phyloP scores from a whole-genome alignment of 129 eudicot genomes.

The Kitagawia praeruptora region DNA sequence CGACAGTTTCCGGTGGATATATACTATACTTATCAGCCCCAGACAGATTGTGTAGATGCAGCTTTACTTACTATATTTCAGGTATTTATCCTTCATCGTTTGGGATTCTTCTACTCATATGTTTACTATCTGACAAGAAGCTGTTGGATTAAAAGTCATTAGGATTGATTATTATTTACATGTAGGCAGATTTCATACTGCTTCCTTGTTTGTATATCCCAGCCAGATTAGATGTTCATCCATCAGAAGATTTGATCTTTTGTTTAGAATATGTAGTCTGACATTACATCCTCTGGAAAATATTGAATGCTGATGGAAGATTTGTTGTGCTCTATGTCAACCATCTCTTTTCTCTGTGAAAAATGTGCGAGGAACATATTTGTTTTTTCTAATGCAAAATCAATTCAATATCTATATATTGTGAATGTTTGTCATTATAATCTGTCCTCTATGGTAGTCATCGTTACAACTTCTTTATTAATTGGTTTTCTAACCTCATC shows the following conservation, averaged over 20 bases:
- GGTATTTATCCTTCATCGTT: conserved; percentile 31
- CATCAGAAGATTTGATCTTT: neutral
- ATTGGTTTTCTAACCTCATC: conserved; percentile 12
- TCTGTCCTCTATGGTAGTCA: neutral
- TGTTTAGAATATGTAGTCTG: neutral
- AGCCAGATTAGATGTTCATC: neutral
- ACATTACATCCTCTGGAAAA: neutral
- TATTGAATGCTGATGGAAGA: neutral
- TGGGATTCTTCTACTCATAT: neutral
- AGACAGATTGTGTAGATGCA: conserved; percentile 85
- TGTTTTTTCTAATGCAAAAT: neutral
- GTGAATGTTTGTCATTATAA: neutral
- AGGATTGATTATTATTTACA: neutral
- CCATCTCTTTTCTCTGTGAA: neutral
- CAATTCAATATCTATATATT: neutral
- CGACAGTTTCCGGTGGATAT: conserved; percentile 91
- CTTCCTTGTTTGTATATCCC: neutral
- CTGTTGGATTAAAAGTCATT: neutral
- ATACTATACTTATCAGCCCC: conserved; percentile 65
- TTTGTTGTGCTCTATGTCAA: neutral
- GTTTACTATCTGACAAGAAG: neutral
- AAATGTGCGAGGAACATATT: neutral
- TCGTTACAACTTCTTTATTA: neutral
- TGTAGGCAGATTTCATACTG: neutral
- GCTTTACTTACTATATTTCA: conserved; percentile 81